Conservation (phyloP, 1,284 basidiomycete genomes). For the Ganoderma sp. region DNA sequence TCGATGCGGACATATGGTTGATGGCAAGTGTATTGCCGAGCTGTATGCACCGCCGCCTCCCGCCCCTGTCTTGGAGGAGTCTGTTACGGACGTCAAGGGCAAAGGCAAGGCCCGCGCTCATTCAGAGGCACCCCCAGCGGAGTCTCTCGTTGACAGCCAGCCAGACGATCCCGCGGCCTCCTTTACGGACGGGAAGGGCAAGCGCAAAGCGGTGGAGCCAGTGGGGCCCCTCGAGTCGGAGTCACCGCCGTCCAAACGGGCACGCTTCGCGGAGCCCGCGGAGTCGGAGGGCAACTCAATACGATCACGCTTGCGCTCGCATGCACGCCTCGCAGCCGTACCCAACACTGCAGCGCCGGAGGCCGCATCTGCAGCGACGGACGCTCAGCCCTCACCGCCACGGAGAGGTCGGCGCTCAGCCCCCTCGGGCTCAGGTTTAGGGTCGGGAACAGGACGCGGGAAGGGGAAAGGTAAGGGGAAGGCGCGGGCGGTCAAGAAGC, state of each 20-base stretch:
- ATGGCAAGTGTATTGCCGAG: conserved; percentile 70
- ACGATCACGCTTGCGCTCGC: conserved; percentile 31
- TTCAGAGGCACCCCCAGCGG: neutral
- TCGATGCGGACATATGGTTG: conserved; percentile 76
- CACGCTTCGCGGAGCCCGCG: conserved; percentile 6
- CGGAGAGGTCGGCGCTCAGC: conserved; percentile 3
- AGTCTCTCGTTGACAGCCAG: neutral
- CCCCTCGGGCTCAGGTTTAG: neutral
- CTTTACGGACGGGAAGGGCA: conserved; percentile 27
- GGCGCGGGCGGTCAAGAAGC: conserved; percentile 37
- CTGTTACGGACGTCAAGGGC: neutral
- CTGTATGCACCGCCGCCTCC: conserved; percentile 53
- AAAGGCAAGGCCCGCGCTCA: conserved; percentile 32
- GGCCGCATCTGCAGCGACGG: neutral
- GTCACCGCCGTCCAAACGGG: conserved; percentile 22
- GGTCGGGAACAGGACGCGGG: conserved; percentile 14
- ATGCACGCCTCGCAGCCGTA: conserved; percentile 15
- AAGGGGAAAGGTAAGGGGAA: conserved; percentile 49
- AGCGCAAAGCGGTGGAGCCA: conserved; percentile 31
- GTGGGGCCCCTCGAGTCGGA: conserved; percentile 27
- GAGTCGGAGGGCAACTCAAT: conserved; percentile 23
- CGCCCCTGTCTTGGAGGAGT: neutral
- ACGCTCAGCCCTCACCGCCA: neutral
- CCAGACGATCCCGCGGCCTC: neutral
- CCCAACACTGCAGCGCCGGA: neutral